Conservation (phyloP, 73 alveolate species). For the Paramecium sonneborni region DNA sequence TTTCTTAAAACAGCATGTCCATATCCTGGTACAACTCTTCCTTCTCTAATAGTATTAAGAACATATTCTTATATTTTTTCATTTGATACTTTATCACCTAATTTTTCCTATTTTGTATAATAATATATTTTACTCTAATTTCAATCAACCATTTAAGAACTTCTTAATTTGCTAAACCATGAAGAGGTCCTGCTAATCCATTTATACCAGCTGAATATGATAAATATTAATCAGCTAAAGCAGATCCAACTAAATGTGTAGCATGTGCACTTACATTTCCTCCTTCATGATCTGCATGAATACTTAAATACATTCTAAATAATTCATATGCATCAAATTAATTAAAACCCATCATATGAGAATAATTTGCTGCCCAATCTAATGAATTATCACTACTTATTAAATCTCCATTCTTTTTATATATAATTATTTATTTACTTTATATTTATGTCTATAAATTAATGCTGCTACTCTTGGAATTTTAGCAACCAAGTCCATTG, state of each 20-base stretch:
- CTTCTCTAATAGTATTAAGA: conserved; percentile 68
- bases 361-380: conserved; percentile 76
- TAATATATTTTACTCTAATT: conserved; percentile 51
- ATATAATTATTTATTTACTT: background rate
- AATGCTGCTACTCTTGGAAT: conserved; percentile 87
- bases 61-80: conserved; percentile 75
- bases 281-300: conserved; percentile 89
- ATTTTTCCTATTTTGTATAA: conserved; percentile 28
- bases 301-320: conserved; percentile 78
- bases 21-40: conserved; percentile 91
- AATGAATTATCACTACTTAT: conserved; percentile 44
- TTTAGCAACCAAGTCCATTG: conserved; percentile 83
- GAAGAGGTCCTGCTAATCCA: conserved; percentile 97
- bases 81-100: conserved; percentile 79
- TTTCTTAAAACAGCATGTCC: conserved; percentile 97
- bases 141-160: conserved; percentile 83
- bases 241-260: conserved; percentile 87
- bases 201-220: conserved; percentile 86
- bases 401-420: conserved; percentile 69
- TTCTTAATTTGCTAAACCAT: conserved; percentile 96
- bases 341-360: conserved; percentile 81
- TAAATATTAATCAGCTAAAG: conserved; percentile 91
- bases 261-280: conserved; percentile 93
- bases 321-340: conserved; percentile 72
- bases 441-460: conserved; percentile 72